Evolutionary conservation across 225 moss, liverwort and hornwort species (phyloP).

Genomic region (Rhytidiadelphus loreus): DNA sequence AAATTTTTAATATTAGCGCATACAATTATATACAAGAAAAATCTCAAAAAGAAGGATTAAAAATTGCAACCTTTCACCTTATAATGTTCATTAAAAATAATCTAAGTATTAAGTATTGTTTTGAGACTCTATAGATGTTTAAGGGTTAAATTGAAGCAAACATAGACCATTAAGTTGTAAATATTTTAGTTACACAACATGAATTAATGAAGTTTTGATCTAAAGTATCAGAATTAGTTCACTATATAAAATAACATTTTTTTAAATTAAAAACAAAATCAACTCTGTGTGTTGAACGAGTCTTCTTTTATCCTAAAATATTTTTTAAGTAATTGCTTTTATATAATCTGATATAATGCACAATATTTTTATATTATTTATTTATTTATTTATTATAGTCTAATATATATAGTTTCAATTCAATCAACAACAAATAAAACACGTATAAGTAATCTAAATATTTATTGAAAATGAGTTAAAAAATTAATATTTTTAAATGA

Average conservation of each 20-base stretch:
- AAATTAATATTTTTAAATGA: too few species aligned
- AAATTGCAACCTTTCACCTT: background rate
- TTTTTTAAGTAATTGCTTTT: too few species aligned
- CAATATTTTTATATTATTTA: too few species aligned
- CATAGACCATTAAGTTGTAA: background rate
- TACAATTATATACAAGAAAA: background rate
- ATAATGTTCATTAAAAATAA: background rate
- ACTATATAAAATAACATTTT: too few species aligned
- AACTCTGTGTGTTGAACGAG: rapidly evolving
- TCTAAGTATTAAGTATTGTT: background rate
- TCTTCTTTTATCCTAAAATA: background rate
- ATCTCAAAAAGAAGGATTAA: rapidly evolving
- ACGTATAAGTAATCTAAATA: background rate
- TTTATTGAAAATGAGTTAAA: rapidly evolving
- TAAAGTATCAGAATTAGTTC: background rate
- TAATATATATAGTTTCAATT: too few species aligned
- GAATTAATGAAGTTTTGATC: background rate
- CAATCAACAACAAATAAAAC: background rate
- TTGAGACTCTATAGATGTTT: background rate
- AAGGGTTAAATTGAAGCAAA: background rate
- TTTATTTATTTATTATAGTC: too few species aligned
- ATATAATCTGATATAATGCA: background rate
- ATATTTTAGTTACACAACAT: background rate
- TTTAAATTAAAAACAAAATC: background rate
- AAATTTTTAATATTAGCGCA: background rate